These are phyloP conservation scores for Nemania abortiva DNA, from an alignment of 2,329 filamentous ascomycete species.

Conservation along the genomic window DNA sequence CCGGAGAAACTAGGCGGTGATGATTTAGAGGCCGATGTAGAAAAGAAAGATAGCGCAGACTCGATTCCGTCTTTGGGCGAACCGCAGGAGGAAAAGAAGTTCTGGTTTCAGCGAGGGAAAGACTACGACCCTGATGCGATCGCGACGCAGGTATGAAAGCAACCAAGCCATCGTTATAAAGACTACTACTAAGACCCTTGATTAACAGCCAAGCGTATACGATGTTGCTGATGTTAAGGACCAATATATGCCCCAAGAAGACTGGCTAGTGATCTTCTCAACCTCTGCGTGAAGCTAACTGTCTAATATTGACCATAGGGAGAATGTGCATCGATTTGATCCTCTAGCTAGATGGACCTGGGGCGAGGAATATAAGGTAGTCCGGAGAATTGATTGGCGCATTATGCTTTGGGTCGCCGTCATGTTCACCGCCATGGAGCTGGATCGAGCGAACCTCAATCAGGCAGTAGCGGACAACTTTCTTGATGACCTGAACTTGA, in stretches of 20 bases:
- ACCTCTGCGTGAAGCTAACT: too few species aligned
- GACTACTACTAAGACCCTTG: background rate
- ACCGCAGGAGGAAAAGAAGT: slow-evolving; percentile 46
- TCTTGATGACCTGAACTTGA: slow-evolving; percentile 57
- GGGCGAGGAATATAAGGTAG: slow-evolving; percentile 49
- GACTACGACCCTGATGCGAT: slow-evolving; percentile 44
- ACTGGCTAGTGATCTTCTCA: slow-evolving; percentile 41
- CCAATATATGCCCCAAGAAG: slow-evolving; percentile 52
- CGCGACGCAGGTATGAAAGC: slow-evolving; percentile 45
- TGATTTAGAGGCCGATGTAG: slow-evolving; percentile 37
- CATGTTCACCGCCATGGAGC: slow-evolving; percentile 64
- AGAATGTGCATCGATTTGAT: slow-evolving; percentile 53
- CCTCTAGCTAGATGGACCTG: slow-evolving; percentile 52
- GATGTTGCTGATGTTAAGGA: slow-evolving; percentile 58
- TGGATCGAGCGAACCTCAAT: slow-evolving; percentile 61
- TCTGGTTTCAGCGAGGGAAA: slow-evolving; percentile 52
- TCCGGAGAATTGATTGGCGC: slow-evolving; percentile 50
- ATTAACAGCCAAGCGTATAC: slow-evolving; percentile 58
- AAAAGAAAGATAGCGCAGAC: slow-evolving; percentile 32
- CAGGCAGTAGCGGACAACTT: slow-evolving; percentile 64
- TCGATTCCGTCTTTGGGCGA: slow-evolving; percentile 46
- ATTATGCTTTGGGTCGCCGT: slow-evolving; percentile 63
- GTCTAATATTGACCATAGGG: slow-evolving; percentile 41
- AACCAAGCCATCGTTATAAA: background rate
- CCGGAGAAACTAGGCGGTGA: slow-evolving; percentile 33